Evolutionary conservation across 257 asterid species (phyloP), one percentile per base, ranked within the genome.

Genomic region (Solanum gracilifrons): DNA sequence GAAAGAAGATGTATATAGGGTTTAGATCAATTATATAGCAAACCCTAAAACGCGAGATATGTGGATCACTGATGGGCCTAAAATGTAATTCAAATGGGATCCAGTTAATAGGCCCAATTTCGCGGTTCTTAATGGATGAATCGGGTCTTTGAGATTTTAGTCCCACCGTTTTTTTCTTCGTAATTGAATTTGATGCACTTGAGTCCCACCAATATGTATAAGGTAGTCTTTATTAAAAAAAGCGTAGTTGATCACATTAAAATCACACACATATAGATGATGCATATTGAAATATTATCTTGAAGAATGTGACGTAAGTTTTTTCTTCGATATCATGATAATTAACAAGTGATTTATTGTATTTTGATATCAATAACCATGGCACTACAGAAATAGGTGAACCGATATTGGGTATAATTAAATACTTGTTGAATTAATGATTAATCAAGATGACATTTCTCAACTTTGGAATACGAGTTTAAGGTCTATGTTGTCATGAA

Each of bases 1-100:
- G 55, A 23, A 37, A 25, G 25, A 55, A 55, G 0, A 1, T 6
- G 64, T 0, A 18, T 0, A 0, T 9, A 66, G 41, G 82, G 82
- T 36, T 35, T 21, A n/a, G 48, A 21, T 35, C 10, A 6, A 1
- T 20, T 74, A 74, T 74, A 74, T 35, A 74, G 82, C 29, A 35
- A 74, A 74, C 31, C 18, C 51, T 35, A 21, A 13, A 74, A 4
- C 15, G 5, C 11, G 82, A 20, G 31, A 72, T 72, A 16, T 35
- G 79, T 32, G 15, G 79, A 35, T 35, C 31, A 73, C 4, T 3
- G 48, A 74, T 74, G 48, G 82, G 82, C 82, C 48, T 2, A 35
- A 32, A 74, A 68, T 36, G 51, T 74, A 74, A 11, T 74, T 21
- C 12, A 41, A 35, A 9, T 20, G 35, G n/a, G 82, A 46, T 23